phyloP scores from a whole-genome alignment of 768 basidiomycete genomes.

The Trametes cingulata region DNA sequence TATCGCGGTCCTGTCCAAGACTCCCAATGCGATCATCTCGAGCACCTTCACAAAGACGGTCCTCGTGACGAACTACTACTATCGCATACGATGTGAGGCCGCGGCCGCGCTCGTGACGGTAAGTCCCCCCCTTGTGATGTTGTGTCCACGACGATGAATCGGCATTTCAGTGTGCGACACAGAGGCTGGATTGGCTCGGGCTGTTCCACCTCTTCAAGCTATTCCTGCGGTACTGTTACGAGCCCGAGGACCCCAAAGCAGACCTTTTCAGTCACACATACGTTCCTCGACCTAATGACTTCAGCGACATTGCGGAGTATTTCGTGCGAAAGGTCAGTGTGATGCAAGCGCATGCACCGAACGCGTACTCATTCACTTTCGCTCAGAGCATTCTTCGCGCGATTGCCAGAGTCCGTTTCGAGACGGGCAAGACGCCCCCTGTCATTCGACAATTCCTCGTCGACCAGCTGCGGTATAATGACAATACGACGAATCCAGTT shows the following conservation, averaged over 20 bases:
- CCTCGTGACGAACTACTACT: slow-evolving; percentile 94
- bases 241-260: slow-evolving; percentile 77
- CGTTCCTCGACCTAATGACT: slow-evolving; percentile 95
- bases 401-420: slow-evolving; percentile 83
- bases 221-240: slow-evolving; percentile 88
- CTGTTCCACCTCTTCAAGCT: slow-evolving; percentile 96
- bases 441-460: slow-evolving; percentile 87
- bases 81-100: slow-evolving; percentile 93
- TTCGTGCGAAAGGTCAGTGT: slow-evolving; percentile 85
- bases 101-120: slow-evolving; percentile 82
- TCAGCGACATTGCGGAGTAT: slow-evolving; percentile 88
- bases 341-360: neutral
- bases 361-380: neutral
- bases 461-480: slow-evolving; percentile 92
- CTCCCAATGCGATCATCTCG: slow-evolving; percentile 82
- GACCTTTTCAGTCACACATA: slow-evolving; percentile 86
- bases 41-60: slow-evolving; percentile 92
- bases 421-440: slow-evolving; percentile 81
- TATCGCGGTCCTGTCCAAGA: slow-evolving; percentile 80
- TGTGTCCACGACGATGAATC: neutral
- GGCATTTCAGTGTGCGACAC: slow-evolving; percentile 71
- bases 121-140: slow-evolving; percentile 32
- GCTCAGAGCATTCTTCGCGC: slow-evolving; percentile 74
- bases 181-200: slow-evolving; percentile 82
- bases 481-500: slow-evolving; percentile 89